phyloP scores from a whole-genome alignment of 1,139 yeast species.

The Blastobotrys serpentis region DNA sequence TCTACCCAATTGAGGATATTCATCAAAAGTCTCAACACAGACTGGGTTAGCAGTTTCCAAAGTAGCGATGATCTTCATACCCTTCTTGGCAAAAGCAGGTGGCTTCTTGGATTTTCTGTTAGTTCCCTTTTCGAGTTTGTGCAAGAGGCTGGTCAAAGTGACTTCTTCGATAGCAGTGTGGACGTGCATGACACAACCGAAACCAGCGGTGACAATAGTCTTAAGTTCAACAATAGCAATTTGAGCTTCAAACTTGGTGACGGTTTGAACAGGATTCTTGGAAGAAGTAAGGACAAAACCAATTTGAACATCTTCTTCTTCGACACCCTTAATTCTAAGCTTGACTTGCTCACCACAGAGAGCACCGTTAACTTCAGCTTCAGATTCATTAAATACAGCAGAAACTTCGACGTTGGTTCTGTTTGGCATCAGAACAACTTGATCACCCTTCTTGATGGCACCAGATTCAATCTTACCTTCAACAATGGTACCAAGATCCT shows the following conservation, averaged over 20 bases:
- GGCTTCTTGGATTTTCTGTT: conserved; percentile 95
- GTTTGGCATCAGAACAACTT: conserved; percentile 88
- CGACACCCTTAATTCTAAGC: conserved; percentile 88
- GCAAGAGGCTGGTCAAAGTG: conserved; percentile 73
- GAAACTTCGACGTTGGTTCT: conserved; percentile 77
- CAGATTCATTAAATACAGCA: conserved; percentile 89
- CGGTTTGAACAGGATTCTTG: conserved; percentile 86
- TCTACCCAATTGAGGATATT: conserved; percentile 95
- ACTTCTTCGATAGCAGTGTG: conserved; percentile 99
- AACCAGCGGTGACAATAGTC: conserved; percentile 91
- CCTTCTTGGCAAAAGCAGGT: conserved; percentile 98
- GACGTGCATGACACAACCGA: conserved; percentile 96
- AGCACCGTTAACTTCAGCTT: conserved; percentile 88
- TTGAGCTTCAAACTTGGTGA: conserved; percentile 90
- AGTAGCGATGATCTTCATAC: conserved; percentile 95
- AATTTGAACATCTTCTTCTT: conserved; percentile 89
- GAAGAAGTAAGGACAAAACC: conserved; percentile 90
- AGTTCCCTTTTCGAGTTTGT: conserved; percentile 94
- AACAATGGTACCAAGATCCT: conserved; percentile 93
- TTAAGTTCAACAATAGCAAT: conserved; percentile 94
- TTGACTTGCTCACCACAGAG: conserved; percentile 96
- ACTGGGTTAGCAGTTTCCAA: conserved; percentile 82
- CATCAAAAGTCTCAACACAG: conserved; percentile 89
- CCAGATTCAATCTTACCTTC: conserved; percentile 99
- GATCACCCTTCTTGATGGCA: conserved; percentile 75